Percentiles rank a stretch among this genome's conserved stretches.
These are phyloP conservation scores for Antitrichia curtipendula DNA, from an alignment of 225 moss, liverwort and hornwort species.

Conservation along the genomic window DNA sequence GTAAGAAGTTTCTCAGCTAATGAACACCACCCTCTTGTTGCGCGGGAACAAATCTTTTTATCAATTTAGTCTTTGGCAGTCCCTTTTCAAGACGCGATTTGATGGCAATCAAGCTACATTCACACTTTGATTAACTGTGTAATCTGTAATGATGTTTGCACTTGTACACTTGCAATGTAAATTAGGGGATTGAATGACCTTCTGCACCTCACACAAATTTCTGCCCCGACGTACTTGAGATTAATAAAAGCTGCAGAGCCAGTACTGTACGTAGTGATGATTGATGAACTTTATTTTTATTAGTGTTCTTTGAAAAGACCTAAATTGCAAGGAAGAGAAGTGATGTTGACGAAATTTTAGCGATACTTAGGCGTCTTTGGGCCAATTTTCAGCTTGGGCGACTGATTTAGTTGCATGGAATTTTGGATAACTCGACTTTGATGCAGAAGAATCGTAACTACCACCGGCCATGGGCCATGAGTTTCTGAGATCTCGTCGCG, in stretches of 20 bases:
- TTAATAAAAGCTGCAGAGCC: not conserved
- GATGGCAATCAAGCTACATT: not conserved
- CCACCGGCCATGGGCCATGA: not conserved
- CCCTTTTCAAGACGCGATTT: not conserved
- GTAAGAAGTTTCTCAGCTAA: not conserved
- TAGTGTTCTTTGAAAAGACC: no score
- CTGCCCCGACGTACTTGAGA: not conserved
- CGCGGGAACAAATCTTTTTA: not conserved
- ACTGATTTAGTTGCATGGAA: not conserved
- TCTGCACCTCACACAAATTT: not conserved
- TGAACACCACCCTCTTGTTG: not conserved
- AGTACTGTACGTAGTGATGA: not conserved
- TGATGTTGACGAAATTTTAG: not conserved
- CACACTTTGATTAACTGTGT: not conserved
- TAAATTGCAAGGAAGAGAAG: not conserved
- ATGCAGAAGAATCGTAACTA: not conserved
- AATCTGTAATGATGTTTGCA: not conserved
- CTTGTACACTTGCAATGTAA: not conserved
- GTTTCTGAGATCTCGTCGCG: not conserved
- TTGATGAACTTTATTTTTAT: not conserved
- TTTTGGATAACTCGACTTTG: not conserved
- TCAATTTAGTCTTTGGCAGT: not conserved
- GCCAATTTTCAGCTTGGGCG: not conserved
- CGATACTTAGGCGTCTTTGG: not conserved
- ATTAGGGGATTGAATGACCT: not conserved